These are phyloP conservation scores for Globisporangium nodosum DNA, from an alignment of 352 stramenopile species.

Conservation along the genomic window DNA sequence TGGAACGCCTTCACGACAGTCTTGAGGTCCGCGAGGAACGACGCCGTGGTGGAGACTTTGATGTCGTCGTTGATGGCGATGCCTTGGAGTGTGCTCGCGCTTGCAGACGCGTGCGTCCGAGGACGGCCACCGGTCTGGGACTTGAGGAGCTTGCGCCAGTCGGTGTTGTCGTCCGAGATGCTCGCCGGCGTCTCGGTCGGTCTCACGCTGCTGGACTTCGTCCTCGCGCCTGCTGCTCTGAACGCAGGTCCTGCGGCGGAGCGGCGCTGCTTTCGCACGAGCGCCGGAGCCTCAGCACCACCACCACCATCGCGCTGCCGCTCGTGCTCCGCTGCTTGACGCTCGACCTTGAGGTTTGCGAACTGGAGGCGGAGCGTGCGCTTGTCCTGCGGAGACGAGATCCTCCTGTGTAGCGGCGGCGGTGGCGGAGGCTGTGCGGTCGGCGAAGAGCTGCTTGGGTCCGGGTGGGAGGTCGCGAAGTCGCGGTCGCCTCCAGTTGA, in stretches of 20 bases:
- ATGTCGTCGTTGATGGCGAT: background rate
- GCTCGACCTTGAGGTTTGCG: slow-evolving; percentile 13
- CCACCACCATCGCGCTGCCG: background rate
- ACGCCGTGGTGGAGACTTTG: slow-evolving; percentile 19
- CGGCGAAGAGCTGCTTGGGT: background rate
- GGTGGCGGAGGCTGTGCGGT: background rate
- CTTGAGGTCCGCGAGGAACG: slow-evolving; percentile 49
- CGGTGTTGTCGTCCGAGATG: slow-evolving; percentile 57
- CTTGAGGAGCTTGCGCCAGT: slow-evolving; percentile 66
- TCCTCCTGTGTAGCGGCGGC: background rate
- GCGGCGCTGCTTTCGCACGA: background rate
- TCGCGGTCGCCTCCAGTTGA: background rate
- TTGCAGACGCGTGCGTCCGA: background rate
- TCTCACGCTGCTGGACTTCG: slow-evolving; percentile 32
- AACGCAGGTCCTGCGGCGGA: background rate
- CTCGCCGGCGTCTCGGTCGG: slow-evolving; percentile 38
- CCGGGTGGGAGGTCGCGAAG: no score
- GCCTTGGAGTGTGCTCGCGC: background rate
- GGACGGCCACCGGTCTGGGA: slow-evolving; percentile 8
- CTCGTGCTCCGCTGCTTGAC: slow-evolving; percentile 1
- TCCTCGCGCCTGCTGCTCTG: background rate
- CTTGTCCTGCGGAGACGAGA: slow-evolving; percentile 30
- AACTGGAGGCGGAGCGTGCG: slow-evolving; percentile 27
- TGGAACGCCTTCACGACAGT: slow-evolving; percentile 46
- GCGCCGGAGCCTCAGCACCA: background rate